Conservation (phyloP, 345 rosid genomes). For the Corchorus capsularis region DNA sequence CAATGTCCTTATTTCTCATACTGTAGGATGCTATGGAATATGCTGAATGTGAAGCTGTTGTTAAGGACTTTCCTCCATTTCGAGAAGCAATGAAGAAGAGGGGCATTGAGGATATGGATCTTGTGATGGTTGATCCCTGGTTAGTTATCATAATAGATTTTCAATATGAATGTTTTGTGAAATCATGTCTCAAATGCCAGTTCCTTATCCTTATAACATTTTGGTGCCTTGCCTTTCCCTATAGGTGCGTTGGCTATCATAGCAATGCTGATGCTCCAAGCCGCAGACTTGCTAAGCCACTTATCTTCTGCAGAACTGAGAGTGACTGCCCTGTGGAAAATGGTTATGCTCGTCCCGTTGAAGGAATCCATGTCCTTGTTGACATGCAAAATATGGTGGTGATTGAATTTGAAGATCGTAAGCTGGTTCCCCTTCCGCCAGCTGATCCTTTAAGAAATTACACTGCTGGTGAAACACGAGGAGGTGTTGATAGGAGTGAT, state of each 20-base stretch:
- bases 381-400: constrained; percentile 82
- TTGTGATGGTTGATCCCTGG: constrained; percentile 83
- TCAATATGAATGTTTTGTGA: background rate
- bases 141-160: constrained; percentile 30
- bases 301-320: constrained; percentile 69
- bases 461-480: constrained; percentile 66
- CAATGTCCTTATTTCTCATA: constrained; percentile 14
- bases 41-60: constrained; percentile 79
- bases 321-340: constrained; percentile 79
- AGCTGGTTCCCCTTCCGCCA: constrained; percentile 66
- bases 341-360: constrained; percentile 80
- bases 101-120: constrained; percentile 77
- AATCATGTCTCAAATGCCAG: constrained; percentile 6
- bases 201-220: constrained; percentile 6
- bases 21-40: constrained; percentile 69
- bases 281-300: constrained; percentile 66
- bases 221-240: background rate
- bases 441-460: constrained; percentile 79
- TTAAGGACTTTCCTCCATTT: constrained; percentile 64
- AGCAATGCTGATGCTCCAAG: constrained; percentile 77
- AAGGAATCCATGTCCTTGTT: constrained; percentile 69
- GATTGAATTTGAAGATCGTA: constrained; percentile 74
- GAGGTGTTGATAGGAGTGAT: constrained; percentile 80
- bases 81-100: constrained; percentile 77
- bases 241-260: constrained; percentile 73